Percentiles rank a stretch among this genome's conserved stretches.
Evolutionary conservation across 164 flowering plant species (phyloP).

Genomic region (Stephania yunnanensis): DNA sequence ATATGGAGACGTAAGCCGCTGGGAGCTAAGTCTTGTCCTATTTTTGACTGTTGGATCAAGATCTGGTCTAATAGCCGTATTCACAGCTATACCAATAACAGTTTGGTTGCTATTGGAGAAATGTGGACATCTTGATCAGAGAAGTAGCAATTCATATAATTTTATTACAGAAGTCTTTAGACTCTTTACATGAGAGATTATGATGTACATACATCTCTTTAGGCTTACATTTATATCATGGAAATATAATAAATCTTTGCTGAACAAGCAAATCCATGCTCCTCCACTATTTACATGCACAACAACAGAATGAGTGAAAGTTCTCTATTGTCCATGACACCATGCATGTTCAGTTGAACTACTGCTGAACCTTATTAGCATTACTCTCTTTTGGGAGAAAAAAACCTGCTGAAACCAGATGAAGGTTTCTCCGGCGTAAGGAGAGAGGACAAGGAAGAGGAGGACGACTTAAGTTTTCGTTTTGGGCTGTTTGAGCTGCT

Average conservation of each 20-base stretch:
- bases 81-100: no score
- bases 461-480: slow-evolving; percentile 54
- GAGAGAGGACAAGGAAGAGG: slow-evolving; percentile 33
- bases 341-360: no score
- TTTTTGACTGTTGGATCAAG: no score
- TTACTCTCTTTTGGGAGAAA: slow-evolving; percentile 48
- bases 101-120: no score
- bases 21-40: no score
- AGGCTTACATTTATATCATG: background rate
- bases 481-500: slow-evolving; percentile 37
- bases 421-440: slow-evolving; percentile 74
- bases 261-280: background rate
- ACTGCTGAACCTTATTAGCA: background rate
- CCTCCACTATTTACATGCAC: background rate
- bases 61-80: no score
- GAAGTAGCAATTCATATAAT: no score
- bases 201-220: background rate
- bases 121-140: no score
- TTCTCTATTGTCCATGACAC: background rate
- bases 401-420: slow-evolving; percentile 82
- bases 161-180: no score
- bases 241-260: background rate
- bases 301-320: background rate
- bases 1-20: no score
- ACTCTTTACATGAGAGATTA: background rate